Percentiles rank a stretch among this genome's conserved stretches.
These are phyloP conservation scores for Phytopythium montanum DNA, from an alignment of 352 stramenopile genomes.

Conservation along the genomic window DNA sequence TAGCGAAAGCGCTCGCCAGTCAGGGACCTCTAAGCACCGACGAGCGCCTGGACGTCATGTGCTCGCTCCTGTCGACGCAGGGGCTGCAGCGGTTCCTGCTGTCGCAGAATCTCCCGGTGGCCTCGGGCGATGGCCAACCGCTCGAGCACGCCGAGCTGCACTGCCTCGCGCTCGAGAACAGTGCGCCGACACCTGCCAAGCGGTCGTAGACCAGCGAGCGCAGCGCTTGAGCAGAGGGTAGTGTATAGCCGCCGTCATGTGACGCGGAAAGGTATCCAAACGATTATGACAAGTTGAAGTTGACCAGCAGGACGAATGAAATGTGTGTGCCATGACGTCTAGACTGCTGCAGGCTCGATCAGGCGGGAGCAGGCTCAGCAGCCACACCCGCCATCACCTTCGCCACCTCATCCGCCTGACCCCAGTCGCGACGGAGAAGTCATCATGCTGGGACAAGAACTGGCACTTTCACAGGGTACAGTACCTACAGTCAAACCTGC, in stretches of 20 bases:
- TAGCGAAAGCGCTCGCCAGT: background rate
- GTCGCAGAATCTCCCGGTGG: conserved; percentile 44
- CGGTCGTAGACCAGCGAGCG: background rate
- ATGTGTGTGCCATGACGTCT: no score
- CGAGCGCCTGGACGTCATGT: conserved; percentile 68
- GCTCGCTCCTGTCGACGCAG: conserved; percentile 68
- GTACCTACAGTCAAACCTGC: no score
- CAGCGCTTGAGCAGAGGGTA: background rate
- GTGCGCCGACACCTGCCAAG: conserved; percentile 3
- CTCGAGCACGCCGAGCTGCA: conserved; percentile 61
- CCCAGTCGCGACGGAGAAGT: no score
- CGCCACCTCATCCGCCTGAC: no score
- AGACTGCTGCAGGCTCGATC: background rate
- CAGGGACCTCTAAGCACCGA: background rate
- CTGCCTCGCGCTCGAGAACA: conserved; percentile 25
- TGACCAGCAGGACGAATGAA: background rate
- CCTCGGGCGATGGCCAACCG: conserved; percentile 18
- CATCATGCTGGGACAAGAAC: no score
- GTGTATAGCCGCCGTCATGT: background rate
- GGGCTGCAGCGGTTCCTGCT: conserved; percentile 62
- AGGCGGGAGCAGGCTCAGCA: no score
- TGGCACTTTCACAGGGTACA: no score
- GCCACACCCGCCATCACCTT: no score
- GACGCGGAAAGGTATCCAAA: background rate
- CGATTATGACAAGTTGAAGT: background rate